Evolutionary conservation across 306 rosid genomes (phyloP), one percentile per base, ranked within the genome.

Genomic region (Bauhinia variegata): DNA sequence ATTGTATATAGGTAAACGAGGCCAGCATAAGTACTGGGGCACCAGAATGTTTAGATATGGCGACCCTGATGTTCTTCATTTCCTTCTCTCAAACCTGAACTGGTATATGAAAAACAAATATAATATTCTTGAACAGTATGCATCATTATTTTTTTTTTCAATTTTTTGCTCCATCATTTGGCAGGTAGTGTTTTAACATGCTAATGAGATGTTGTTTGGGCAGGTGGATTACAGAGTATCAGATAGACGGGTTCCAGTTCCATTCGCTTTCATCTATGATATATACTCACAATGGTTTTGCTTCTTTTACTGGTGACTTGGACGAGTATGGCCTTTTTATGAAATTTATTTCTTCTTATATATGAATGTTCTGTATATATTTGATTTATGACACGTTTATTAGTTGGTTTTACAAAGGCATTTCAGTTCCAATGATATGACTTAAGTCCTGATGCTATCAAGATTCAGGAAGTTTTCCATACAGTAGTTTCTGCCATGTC

Each of bases 191-290:
- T 50, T 66, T 42, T 50, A 47, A 47, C 49, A 42, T 68, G 65
- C 61, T 60, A 55, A 72, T 57, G 54, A 53, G 66, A 53, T 56
- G 63, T 47, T 59, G 41, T 82, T 74, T 85, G 58, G 60, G 74
- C 88, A 92, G 98, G 98, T 93, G 98, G 98, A 72, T 82, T 44
- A 77, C 33, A 41, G 97, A 93, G 91, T 93, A 93, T 78, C 91
- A 79, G 59, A 79, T 92, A 77, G 98, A 93, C 76, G 98, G 98
- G 60, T 89, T 87, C 82, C 86, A 75, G 70, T 93, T 93, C 79
- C 98, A 93, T 83, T 93, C 98, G 58, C 77, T 93, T 38, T 81
- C 98, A 55, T 89, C 98, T 8, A 93, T 93, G 98, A 74, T 93
- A 48, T 93, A 89, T 63, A 86, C 96, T 1, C 97, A 93, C 91